Evolutionary conservation across 1,139 yeast genomes (phyloP).

Genomic region (Geotrichum candidum): DNA sequence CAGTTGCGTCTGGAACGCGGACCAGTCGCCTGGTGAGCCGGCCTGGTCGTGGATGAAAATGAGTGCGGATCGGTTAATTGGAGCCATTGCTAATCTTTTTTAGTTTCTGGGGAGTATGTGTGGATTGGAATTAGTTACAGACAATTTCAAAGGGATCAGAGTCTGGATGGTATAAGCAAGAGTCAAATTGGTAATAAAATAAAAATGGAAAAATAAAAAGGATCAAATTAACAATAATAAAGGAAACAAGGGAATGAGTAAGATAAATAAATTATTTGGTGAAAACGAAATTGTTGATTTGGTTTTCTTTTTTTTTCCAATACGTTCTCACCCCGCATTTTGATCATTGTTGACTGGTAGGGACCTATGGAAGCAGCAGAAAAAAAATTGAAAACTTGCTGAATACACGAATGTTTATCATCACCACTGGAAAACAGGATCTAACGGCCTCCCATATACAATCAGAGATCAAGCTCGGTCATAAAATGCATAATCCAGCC

Average conservation of each 20-base stretch:
- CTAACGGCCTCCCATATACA: no score
- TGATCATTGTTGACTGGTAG: neutral
- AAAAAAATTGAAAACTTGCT: no score
- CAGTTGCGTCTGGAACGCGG: constrained; percentile 8
- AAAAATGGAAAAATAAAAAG: neutral
- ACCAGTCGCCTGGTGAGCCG: constrained; percentile 13
- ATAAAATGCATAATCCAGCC: no score
- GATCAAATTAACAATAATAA: neutral
- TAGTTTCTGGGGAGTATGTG: neutral
- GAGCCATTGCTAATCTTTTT: neutral
- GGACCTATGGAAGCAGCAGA: neutral
- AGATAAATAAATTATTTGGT: neutral
- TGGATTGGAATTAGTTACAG: no score
- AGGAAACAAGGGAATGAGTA: neutral
- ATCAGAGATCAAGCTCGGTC: no score
- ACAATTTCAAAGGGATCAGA: neutral
- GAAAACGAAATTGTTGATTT: neutral
- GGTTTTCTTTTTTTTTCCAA: neutral
- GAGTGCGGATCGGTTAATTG: constrained; percentile 9
- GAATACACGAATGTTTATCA: no score
- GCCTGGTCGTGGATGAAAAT: constrained; percentile 10
- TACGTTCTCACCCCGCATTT: neutral
- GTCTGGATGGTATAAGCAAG: neutral
- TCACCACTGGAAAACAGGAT: no score
- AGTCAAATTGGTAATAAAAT: no score